Evolutionary conservation across 768 basidiomycete species (phyloP).

Genomic region (Roridomyces roridus): DNA sequence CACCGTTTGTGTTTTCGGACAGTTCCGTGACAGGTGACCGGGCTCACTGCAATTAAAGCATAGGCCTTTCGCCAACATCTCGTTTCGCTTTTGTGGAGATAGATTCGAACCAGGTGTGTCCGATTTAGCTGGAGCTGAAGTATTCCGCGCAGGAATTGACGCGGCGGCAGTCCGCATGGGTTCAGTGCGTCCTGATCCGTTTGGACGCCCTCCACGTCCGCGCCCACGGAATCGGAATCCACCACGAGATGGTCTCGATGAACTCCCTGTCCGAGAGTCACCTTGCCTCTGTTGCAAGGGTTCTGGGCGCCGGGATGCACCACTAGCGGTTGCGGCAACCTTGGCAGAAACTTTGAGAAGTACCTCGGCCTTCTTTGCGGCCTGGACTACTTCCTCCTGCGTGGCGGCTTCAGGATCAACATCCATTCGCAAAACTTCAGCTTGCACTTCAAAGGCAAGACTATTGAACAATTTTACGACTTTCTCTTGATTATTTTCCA

Average conservation of each 20-base stretch:
- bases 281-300: not conserved
- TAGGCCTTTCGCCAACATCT: slow-evolving; percentile 23
- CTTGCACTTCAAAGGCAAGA: slow-evolving; percentile 20
- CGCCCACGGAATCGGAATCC: slow-evolving; percentile 28
- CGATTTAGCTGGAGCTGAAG: too few relatives aligned
- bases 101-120: not conserved
- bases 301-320: not conserved
- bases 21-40: slow-evolving; percentile 35
- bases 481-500: slow-evolving; percentile 21
- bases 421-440: slow-evolving; percentile 24
- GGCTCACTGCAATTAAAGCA: slow-evolving; percentile 35
- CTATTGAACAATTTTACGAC: slow-evolving; percentile 33
- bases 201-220: slow-evolving; percentile 20
- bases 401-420: slow-evolving; percentile 17
- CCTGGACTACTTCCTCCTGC: slow-evolving; percentile 26
- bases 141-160: not conserved
- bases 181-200: not conserved
- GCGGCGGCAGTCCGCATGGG: not conserved
- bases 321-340: not conserved
- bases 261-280: not conserved
- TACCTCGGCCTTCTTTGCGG: slow-evolving; percentile 28
- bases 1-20: slow-evolving; percentile 26
- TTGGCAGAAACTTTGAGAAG: not conserved
- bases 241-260: not conserved
- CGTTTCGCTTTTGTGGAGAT: slow-evolving; percentile 9